Percentiles rank a stretch among this genome's conserved stretches.
These are phyloP conservation scores for Phytophthora cajani DNA, from an alignment of 352 stramenopile species.

Conservation along the genomic window DNA sequence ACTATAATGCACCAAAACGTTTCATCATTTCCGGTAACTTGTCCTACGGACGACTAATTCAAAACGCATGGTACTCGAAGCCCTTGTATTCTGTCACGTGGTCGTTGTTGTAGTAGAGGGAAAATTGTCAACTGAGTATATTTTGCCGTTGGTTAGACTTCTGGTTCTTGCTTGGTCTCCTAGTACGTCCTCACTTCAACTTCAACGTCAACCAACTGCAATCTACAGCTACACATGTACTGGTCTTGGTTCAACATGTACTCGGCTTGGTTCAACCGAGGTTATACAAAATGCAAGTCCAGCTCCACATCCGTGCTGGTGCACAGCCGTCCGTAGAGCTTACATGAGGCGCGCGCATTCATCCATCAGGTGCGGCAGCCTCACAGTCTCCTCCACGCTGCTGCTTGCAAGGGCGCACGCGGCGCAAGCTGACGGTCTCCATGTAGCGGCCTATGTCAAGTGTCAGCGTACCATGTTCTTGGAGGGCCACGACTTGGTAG, in stretches of 20 bases:
- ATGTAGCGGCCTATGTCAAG: neutral
- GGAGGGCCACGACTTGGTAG: neutral
- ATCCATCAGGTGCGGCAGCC: neutral
- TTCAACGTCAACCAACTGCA: too few species aligned
- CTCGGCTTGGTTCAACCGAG: neutral
- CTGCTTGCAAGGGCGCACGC: too few species aligned
- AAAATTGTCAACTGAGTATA: neutral
- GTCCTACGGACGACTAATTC: too few species aligned
- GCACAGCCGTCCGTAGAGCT: neutral
- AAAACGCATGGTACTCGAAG: too few species aligned
- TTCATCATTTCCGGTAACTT: too few species aligned
- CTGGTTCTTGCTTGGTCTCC: too few species aligned
- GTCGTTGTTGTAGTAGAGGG: neutral
- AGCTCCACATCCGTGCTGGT: neutral
- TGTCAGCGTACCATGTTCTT: neutral
- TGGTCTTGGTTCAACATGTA: neutral
- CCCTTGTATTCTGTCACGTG: too few species aligned
- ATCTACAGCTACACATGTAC: too few species aligned
- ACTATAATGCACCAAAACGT: too few species aligned
- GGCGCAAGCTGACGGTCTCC: neutral
- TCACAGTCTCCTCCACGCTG: neutral
- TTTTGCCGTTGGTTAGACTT: too few species aligned
- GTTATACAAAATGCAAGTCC: neutral
- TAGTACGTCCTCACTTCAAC: too few species aligned
- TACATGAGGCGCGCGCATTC: neutral